These are phyloP conservation scores for Chalaropsis ovoidea DNA, from an alignment of 2,329 filamentous ascomycete genomes.

Conservation along the genomic window DNA sequence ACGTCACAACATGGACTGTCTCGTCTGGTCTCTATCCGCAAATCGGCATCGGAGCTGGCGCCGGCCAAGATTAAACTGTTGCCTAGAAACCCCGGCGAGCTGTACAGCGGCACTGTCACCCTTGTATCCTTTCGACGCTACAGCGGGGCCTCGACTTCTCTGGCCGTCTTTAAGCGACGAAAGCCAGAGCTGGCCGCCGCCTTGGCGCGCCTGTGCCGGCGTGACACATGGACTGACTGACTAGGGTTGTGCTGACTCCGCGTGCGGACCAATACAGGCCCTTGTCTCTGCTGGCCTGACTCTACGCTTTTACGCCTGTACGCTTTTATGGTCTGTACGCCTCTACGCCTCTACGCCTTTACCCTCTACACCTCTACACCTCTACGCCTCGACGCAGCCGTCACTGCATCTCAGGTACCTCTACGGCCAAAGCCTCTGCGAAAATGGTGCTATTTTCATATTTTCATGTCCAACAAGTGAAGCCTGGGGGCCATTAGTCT, in stretches of 20 bases:
- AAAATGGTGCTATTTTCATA: neutral
- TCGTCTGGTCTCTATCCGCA: neutral
- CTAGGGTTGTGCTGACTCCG: neutral
- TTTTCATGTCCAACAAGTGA: neutral
- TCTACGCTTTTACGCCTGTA: too few species aligned
- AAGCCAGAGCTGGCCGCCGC: neutral
- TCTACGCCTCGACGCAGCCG: neutral
- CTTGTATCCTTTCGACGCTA: neutral
- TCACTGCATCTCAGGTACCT: neutral
- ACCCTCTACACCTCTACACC: too few species aligned
- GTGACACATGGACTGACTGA: neutral
- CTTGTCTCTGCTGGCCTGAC: too few species aligned
- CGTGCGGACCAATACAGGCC: neutral
- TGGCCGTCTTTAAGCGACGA: constrained; percentile 4
- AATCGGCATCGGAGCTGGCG: too few species aligned
- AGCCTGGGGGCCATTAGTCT: neutral
- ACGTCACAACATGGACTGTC: too few species aligned
- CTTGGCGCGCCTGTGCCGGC: neutral
- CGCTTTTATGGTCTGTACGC: too few species aligned
- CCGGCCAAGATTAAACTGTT: neutral
- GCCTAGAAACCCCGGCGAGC: neutral
- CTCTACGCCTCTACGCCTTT: too few species aligned
- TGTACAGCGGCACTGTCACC: neutral
- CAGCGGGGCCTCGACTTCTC: neutral
- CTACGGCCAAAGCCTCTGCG: constrained; percentile 6